These are phyloP conservation scores for Cyclocybe aegerita DNA, from an alignment of 768 basidiomycete genomes.

Conservation along the genomic window DNA sequence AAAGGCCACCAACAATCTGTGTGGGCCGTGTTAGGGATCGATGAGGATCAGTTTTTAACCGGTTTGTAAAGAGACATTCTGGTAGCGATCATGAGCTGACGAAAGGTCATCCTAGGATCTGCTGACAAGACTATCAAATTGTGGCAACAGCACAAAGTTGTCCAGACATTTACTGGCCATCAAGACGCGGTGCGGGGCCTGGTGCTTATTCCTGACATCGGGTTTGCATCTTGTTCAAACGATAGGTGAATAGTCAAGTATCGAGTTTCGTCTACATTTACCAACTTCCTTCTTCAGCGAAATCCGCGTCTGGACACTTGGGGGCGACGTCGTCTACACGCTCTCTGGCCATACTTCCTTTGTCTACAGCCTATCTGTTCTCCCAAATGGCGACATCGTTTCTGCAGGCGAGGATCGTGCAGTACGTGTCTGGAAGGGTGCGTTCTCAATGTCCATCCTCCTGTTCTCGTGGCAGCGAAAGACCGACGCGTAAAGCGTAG, in stretches of 20 bases:
- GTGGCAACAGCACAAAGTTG: conserved; percentile 74
- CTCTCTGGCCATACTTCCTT: conserved; percentile 97
- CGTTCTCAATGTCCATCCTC: conserved; percentile 18
- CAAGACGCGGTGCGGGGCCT: conserved; percentile 89
- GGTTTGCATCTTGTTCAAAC: conserved; percentile 95
- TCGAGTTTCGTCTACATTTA: not conserved
- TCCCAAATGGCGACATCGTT: conserved; percentile 81
- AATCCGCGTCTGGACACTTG: conserved; percentile 89
- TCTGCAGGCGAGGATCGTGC: conserved; percentile 95
- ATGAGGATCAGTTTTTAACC: conserved; percentile 76
- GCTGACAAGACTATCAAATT: conserved; percentile 94
- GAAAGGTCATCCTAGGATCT: conserved; percentile 54
- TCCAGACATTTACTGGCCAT: conserved; percentile 84
- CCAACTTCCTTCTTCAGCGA: conserved; percentile 50
- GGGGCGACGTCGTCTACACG: conserved; percentile 72
- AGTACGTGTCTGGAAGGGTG: conserved; percentile 88
- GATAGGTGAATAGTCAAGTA: conserved; percentile 61
- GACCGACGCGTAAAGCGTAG: conserved; percentile 34
- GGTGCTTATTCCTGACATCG: conserved; percentile 76
- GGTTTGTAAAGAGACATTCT: conserved; percentile 45
- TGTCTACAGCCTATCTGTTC: conserved; percentile 84
- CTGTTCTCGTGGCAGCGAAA: not conserved
- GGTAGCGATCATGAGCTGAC: conserved; percentile 1
- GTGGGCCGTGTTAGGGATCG: conserved; percentile 86
- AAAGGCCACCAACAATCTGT: conserved; percentile 89